A percentile compares a stretch with the other conserved stretches of the same genome.
Evolutionary conservation across 2,329 filamentous ascomycete species (phyloP).

Genomic region (Fusarium virguliforme): DNA sequence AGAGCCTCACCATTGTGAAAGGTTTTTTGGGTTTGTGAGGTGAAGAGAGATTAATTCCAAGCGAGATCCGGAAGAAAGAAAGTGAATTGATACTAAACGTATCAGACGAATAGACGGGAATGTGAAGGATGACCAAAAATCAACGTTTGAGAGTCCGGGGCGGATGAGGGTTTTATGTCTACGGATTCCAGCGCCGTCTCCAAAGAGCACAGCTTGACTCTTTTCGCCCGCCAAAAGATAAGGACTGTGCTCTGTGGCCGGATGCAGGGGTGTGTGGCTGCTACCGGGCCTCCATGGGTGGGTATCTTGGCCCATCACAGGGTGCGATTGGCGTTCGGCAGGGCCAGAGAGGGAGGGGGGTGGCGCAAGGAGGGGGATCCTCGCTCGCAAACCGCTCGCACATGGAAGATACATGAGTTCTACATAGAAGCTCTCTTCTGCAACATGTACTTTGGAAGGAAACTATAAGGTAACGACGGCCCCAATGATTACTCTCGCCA

Average conservation of each 20-base stretch:
- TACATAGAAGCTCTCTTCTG: slow-evolving; percentile 20
- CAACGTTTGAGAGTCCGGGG: slow-evolving; percentile 37
- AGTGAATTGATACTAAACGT: slow-evolving; percentile 40
- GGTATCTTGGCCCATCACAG: slow-evolving; percentile 29
- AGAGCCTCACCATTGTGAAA: slow-evolving; percentile 45
- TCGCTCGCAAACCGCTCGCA: slow-evolving; percentile 25
- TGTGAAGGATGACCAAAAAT: slow-evolving; percentile 48
- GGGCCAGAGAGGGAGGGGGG: slow-evolving; percentile 26
- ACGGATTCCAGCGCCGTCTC: slow-evolving; percentile 40
- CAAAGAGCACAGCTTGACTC: slow-evolving; percentile 31
- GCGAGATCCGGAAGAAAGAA: slow-evolving; percentile 13
- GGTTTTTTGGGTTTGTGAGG: slow-evolving; percentile 17
- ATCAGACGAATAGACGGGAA: slow-evolving; percentile 42
- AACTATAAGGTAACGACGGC: slow-evolving; percentile 5
- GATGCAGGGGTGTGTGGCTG: slow-evolving; percentile 53
- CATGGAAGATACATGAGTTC: slow-evolving; percentile 38
- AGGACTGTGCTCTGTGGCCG: slow-evolving; percentile 44
- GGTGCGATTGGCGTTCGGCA: slow-evolving; percentile 41
- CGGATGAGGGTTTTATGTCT: slow-evolving; percentile 51
- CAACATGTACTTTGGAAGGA: slow-evolving; percentile 13
- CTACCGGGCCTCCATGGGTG: slow-evolving; percentile 45
- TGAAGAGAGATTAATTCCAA: slow-evolving; percentile 11
- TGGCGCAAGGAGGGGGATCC: slow-evolving; percentile 27
- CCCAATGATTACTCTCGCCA: neutral
- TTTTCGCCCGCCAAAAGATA: slow-evolving; percentile 48